Evolutionary conservation across 192 early-diverging fungal genomes (phyloP), one percentile per base, ranked within the genome.

Genomic region (Umbelopsis sp.): DNA sequence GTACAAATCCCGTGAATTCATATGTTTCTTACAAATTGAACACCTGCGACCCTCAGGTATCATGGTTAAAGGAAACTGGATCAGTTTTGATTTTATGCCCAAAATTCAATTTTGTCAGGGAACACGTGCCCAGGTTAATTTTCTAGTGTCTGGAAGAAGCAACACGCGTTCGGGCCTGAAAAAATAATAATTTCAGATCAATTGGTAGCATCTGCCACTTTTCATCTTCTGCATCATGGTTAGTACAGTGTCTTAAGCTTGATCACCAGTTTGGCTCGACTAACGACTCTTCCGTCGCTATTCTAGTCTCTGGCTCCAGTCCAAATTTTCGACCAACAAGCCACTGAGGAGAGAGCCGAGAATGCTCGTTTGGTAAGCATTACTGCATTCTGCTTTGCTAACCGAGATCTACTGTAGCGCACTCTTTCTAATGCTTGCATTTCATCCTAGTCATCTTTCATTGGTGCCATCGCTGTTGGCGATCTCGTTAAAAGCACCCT

Each of bases 401-500:
- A 61, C 64, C n/a, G 22, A 41, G 22, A 35, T 48, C 47, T 45
- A 46, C 55, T 45, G 33, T 9, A 16, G 37, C 25, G 21, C 15
- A 44, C 45, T 44, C 48, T 50, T 22, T 67, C 22, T 65, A 25
- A 64, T 9, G 27, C 6, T 51, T 16, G 45, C 9, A 6, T 4
- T 72, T 58, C 20, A 51, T 74, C 2, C 11, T 69, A 94, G 92
- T 88, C 93, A 9, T 94, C 94, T 9, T 94, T 99, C 81, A 95
- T 99, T 70, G 97, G 97, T 8, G 97, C 97, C 46, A 99, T 99
- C 76, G 97, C 97, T 61, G 93, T 99, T 51, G 97, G 96, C 47
- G 97, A 99, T 87, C 86, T 99, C 69, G 95, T 99, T 66, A 98
- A 98, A 78, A 94, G 90, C 77, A 98, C 97, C 15, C 87, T 98